phyloP scores from a whole-genome alignment of 345 rosid genomes.

The Limnanthes douglasii region DNA sequence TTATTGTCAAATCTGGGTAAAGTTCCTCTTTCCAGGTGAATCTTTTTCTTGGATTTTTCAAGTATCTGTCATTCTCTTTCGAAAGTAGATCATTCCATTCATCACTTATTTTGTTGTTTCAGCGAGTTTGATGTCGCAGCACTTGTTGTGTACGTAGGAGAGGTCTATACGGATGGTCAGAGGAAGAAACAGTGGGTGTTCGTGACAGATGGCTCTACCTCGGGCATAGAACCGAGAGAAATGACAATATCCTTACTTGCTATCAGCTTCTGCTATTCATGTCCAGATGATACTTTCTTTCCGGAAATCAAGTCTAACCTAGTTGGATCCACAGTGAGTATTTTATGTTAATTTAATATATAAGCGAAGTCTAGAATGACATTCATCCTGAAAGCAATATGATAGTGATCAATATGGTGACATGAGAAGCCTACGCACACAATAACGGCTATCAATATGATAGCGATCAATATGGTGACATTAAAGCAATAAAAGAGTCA shows the following conservation, averaged over 20 bases:
- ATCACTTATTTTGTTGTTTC: constrained; percentile 1
- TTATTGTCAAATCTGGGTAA: constrained; percentile 47
- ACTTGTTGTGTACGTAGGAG: constrained; percentile 60
- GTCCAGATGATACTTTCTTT: constrained; percentile 24
- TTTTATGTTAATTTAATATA: constrained; percentile 3
- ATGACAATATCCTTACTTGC: constrained; percentile 54
- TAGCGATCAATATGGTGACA: too few species aligned
- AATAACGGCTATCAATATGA: too few species aligned
- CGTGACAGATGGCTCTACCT: constrained; percentile 59
- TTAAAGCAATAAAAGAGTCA: too few species aligned
- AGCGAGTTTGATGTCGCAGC: constrained; percentile 89
- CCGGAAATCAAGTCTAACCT: constrained; percentile 50
- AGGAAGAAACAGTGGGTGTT: constrained; percentile 87
- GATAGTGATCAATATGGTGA: too few species aligned
- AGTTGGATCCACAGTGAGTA: constrained; percentile 69
- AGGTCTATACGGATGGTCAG: constrained; percentile 29
- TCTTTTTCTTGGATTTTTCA: constrained; percentile 1
- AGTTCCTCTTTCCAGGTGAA: constrained; percentile 65
- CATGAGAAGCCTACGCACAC: too few species aligned
- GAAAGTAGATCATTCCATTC: constrained; percentile 1
- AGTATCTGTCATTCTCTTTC: constrained; percentile 1
- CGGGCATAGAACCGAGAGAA: constrained; percentile 21
- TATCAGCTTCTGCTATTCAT: constrained; percentile 60
- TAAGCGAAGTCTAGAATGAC: not conserved
- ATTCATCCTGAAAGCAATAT: constrained; percentile 1